Evolutionary conservation across 225 moss, liverwort and hornwort species (phyloP).

Genomic region (Physcomitrellopsis africana): DNA sequence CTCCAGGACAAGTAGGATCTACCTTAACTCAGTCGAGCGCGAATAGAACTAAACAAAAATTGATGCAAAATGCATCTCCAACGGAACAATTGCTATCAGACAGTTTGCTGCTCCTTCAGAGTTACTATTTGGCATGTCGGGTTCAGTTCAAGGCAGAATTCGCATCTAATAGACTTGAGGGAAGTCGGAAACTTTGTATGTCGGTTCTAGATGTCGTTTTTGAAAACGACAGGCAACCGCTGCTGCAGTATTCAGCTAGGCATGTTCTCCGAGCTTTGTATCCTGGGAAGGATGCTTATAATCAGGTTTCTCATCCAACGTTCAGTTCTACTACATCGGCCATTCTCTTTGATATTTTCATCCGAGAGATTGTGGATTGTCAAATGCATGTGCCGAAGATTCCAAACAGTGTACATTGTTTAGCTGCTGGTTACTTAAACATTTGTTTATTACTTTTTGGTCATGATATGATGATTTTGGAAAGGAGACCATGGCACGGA

Average conservation of each 20-base stretch:
- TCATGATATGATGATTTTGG: slow-evolving; percentile 10
- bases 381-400: slow-evolving; percentile 15
- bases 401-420: slow-evolving; percentile 16
- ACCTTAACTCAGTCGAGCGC: slow-evolving; percentile 60
- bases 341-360: slow-evolving; percentile 12
- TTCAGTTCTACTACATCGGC: slow-evolving; percentile 20
- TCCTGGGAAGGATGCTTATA: slow-evolving; percentile 90
- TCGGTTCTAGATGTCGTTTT: slow-evolving; percentile 89
- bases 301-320: slow-evolving; percentile 74
- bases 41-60: slow-evolving; percentile 72
- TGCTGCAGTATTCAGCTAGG: slow-evolving; percentile 95
- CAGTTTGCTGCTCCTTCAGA: slow-evolving; percentile 87
- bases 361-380: neutral
- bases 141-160: slow-evolving; percentile 63
- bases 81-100: slow-evolving; percentile 87
- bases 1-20: slow-evolving; percentile 75
- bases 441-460: slow-evolving; percentile 11
- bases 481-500: slow-evolving; percentile 13
- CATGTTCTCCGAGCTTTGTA: slow-evolving; percentile 92
- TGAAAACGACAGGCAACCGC: slow-evolving; percentile 87
- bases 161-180: slow-evolving; percentile 64
- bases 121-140: slow-evolving; percentile 86
- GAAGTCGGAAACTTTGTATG: slow-evolving; percentile 75
- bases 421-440: slow-evolving; percentile 14
- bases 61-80: slow-evolving; percentile 78